phyloP scores from a whole-genome alignment of 2,329 filamentous ascomycete genomes.

The Neonectria magnoliae region DNA sequence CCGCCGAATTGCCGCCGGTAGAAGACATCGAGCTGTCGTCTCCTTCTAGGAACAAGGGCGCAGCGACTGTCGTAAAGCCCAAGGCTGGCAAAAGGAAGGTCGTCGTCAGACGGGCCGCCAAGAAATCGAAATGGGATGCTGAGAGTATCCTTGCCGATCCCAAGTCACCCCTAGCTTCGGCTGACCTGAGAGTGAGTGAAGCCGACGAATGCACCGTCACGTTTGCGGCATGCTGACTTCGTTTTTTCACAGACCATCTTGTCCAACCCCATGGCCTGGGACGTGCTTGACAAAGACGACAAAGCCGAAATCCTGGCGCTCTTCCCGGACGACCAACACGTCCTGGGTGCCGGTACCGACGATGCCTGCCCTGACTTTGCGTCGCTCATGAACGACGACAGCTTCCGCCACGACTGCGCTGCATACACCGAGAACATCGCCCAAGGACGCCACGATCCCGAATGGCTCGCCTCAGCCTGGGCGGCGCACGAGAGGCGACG shows the following conservation, averaged over 20 bases:
- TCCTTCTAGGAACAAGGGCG: constrained; percentile 9
- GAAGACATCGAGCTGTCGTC: constrained; percentile 29
- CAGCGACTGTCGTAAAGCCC: constrained; percentile 3
- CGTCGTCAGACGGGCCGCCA: constrained; percentile 34
- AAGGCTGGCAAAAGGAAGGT: constrained; percentile 39
- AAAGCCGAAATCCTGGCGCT: constrained; percentile 50
- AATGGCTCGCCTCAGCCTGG: constrained; percentile 64
- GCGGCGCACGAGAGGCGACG: constrained; percentile 59
- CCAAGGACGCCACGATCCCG: constrained; percentile 60
- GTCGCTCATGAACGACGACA: constrained; percentile 57
- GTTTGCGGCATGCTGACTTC: not conserved
- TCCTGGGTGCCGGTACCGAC: constrained; percentile 49
- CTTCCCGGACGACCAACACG: constrained; percentile 51
- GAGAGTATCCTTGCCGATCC: constrained; percentile 49
- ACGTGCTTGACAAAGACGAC: constrained; percentile 47
- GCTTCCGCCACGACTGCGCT: constrained; percentile 58
- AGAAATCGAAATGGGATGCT: constrained; percentile 50
- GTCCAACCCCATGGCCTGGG: constrained; percentile 52
- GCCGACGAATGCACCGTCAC: not conserved
- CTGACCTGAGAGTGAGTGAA: constrained; percentile 50
- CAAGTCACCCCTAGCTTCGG: constrained; percentile 52
- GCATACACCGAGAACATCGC: constrained; percentile 58
- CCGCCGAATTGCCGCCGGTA: constrained; percentile 8
- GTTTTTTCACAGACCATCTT: constrained; percentile 47
- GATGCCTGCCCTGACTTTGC: constrained; percentile 54